Conservation (phyloP, 2,329 filamentous ascomycete species). For the Fusarium armeniacum region DNA sequence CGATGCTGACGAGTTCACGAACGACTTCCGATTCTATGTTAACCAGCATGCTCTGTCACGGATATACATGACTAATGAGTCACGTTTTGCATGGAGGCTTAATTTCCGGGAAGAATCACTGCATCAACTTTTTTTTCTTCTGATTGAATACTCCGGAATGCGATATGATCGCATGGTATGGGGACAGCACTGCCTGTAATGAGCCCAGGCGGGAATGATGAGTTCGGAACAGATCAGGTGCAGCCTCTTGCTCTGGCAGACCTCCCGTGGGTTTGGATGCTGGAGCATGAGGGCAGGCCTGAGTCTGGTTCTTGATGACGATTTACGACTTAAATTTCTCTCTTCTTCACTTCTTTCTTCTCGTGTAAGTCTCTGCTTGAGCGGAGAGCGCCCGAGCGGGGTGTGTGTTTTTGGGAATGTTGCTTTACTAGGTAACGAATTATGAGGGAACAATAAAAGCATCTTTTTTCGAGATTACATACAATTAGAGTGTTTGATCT, state of each 20-base stretch:
- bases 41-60: constrained; percentile 54
- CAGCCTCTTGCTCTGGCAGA: constrained; percentile 35
- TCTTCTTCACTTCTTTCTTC: constrained; percentile 47
- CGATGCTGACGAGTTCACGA: constrained; percentile 57
- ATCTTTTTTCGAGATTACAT: constrained; percentile 48
- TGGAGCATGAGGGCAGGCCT: constrained; percentile 47
- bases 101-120: constrained; percentile 47
- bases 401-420: constrained; percentile 54
- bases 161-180: constrained; percentile 52
- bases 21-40: constrained; percentile 55
- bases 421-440: constrained; percentile 58
- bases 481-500: constrained; percentile 46
- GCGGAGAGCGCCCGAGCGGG: constrained; percentile 52
- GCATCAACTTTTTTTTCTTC: constrained; percentile 47
- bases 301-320: constrained; percentile 44
- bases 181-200: constrained; percentile 56
- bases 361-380: constrained; percentile 38
- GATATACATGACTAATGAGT: constrained; percentile 62
- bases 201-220: constrained; percentile 55
- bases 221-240: constrained; percentile 48
- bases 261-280: constrained; percentile 40
- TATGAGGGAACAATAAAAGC: constrained; percentile 59
- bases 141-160: constrained; percentile 48
- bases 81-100: constrained; percentile 60
- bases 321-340: constrained; percentile 53